Evolutionary conservation across 306 rosid genomes (phyloP), one percentile per base, ranked within the genome.

Genomic region (Prunus armeniaca): DNA sequence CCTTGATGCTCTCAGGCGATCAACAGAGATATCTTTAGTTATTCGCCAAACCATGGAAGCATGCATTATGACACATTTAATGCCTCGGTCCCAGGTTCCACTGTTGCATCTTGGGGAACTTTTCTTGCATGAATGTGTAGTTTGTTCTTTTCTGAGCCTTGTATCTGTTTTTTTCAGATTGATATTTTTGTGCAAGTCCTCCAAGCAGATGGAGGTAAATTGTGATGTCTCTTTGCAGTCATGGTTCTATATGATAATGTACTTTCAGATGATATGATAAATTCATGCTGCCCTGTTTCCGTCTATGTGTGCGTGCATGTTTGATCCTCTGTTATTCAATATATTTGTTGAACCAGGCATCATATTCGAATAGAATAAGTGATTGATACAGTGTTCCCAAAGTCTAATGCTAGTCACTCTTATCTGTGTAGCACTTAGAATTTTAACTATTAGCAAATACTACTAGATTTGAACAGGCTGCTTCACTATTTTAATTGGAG

Each of bases 131-230:
- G 58, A 28, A 24, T 43, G 38, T 15, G 52, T 63, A 18, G 55
- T 50, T 81, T 15, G 61, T 47, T 76, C 67, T 60, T 52, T 80
- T 73, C 32, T 80, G 56, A 82, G 69, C 63, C 62, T 68, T 74
- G 67, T 69, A 69, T 67, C 25, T 77, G 5, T 41, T 61, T 28
- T 51, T 50, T 81, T 74, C 90, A 94, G 98, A 91, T 93, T 64
- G 97, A 93, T 85, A 90, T 93, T 76, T 91, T 88, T 81, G 96
- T 91, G 70, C 97, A 91, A 90, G 91, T 94, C 82, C 91, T 94
- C 62, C 98, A 94, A 87, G 98, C 96, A 43, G 97, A 94, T 85
- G 98, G 97, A 81, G 97, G 98, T 93, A 84, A 75, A 28, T 63
- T 60, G 27, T 63, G 60, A 32, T 73, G 45, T 30, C 27, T 73